Evolutionary conservation across 2,329 filamentous ascomycete species (phyloP), one percentile per base, ranked within the genome.

Genomic region (Coniochaeta ligniaria): DNA sequence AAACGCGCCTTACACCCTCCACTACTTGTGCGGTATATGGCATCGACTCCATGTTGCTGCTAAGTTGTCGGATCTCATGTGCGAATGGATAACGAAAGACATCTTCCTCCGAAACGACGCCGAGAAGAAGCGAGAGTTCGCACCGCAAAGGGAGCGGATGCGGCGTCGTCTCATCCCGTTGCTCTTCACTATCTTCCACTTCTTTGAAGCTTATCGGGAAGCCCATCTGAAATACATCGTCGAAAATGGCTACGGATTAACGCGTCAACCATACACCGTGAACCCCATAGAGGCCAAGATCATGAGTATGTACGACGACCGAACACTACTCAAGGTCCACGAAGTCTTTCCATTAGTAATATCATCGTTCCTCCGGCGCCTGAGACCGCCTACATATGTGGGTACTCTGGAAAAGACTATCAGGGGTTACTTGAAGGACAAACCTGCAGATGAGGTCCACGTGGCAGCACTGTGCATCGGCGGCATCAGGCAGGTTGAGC

Each of bases 141-240:
- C 83, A 20, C 80, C 83, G 0, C 84, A 88, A 67, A 76, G 80
- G 63, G 82, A 85, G 70, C 79, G 85, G 16, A 88, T 88, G 85
- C 82, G 84, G 56, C 82, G 84, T 62, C 80, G 85, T 57, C 73
- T 88, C 9, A 85, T 87, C 60, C 85, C 85, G 1, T 70, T 87
- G 8, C 76, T 88, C 17, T 88, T 88, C 65, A 87, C 84, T 14
- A 76, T 87, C 26, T 88, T 88, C 64, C 85, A 88, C 69, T 88
- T 88, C 67, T 88, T 88, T 68, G 85, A 88, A 69, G 85, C 78
- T 1, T 87, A 86, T 67, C 81, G 85, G 61, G 79, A 77, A 43
- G 74, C 86, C 2, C 84, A 88, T 65, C 70, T 86, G 8, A 73
- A 83, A 64, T 83, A 84, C 62, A 77, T 88, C 26, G 73, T 75